phyloP scores from a whole-genome alignment of 352 stramenopile species.

The Pythium sp. region DNA sequence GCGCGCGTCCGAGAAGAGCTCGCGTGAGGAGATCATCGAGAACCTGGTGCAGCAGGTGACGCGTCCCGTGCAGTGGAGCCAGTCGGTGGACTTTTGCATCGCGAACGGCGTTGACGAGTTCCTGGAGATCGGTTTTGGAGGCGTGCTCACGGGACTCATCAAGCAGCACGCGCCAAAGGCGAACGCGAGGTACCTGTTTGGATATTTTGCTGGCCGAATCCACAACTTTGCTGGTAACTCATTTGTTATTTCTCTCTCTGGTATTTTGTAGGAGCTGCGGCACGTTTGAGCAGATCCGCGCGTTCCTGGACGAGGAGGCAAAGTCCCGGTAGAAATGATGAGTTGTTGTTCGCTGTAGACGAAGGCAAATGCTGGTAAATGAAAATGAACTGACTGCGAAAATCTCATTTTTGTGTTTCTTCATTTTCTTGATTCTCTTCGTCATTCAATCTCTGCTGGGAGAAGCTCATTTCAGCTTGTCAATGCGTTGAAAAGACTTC shows the following conservation, averaged over 20 bases:
- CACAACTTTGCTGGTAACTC: neutral
- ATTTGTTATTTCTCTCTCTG: neutral
- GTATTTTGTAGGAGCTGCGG: constrained; percentile 41
- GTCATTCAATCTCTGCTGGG: neutral
- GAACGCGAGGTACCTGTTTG: constrained; percentile 21
- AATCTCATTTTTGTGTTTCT: constrained; percentile 7
- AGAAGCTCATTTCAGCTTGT: neutral
- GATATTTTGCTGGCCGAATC: neutral
- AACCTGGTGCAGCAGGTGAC: constrained; percentile 63
- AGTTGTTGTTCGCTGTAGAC: neutral
- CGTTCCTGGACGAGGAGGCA: constrained; percentile 21
- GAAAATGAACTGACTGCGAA: neutral
- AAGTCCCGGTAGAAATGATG: neutral
- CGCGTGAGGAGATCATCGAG: constrained; percentile 33
- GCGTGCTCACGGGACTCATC: constrained; percentile 74
- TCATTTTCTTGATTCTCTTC: constrained; percentile 4
- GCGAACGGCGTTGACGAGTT: constrained; percentile 45
- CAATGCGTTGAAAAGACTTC: constrained; percentile 7
- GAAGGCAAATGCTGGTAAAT: neutral
- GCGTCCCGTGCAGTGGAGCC: constrained; percentile 68
- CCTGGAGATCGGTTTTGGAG: constrained; percentile 66
- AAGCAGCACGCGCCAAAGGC: constrained; percentile 53
- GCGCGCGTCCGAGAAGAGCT: constrained; percentile 33
- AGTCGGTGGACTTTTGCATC: constrained; percentile 77
- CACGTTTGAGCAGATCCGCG: constrained; percentile 51